A percentile compares a stretch with the other conserved stretches of the same genome.
These are phyloP conservation scores for Thelonectria rubi DNA, from an alignment of 2,329 filamentous ascomycete genomes.

Conservation along the genomic window DNA sequence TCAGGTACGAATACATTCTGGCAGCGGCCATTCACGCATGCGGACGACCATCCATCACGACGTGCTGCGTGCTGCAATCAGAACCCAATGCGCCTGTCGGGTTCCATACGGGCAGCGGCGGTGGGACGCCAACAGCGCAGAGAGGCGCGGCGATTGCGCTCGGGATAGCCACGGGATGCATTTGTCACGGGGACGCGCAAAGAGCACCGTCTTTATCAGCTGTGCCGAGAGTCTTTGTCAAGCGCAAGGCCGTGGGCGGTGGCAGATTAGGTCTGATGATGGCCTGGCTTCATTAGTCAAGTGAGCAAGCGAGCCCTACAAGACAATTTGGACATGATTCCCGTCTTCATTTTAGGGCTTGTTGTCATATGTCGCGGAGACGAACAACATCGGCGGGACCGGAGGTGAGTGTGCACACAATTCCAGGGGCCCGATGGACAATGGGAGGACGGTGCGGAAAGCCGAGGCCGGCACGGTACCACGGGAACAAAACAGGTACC, in stretches of 20 bases:
- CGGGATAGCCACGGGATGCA: conserved; percentile 2
- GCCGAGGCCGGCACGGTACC: conserved; percentile 32
- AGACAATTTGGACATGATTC: neutral
- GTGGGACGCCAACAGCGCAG: conserved; percentile 16
- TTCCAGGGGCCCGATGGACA: conserved; percentile 19
- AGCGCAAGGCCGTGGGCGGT: neutral
- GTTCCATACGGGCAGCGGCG: conserved; percentile 14
- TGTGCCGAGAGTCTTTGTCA: conserved; percentile 1
- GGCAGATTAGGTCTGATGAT: conserved; percentile 1
- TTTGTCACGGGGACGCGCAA: conserved; percentile 14
- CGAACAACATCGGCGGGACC: neutral
- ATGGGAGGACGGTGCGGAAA: conserved; percentile 36
- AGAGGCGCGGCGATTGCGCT: conserved; percentile 6
- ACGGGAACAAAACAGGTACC: conserved; percentile 33
- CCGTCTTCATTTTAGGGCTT: conserved; percentile 12
- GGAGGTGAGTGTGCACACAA: conserved; percentile 16
- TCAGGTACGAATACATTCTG: conserved; percentile 24
- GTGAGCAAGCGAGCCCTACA: neutral
- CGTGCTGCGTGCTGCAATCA: conserved; percentile 14
- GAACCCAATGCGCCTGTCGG: conserved; percentile 4
- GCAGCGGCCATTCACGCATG: conserved; percentile 27
- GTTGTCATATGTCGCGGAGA: conserved; percentile 14
- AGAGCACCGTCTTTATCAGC: conserved; percentile 5
- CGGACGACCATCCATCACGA: conserved; percentile 34
- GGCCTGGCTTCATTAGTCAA: neutral